Evolutionary conservation across 2,329 filamentous ascomycete genomes (phyloP), one percentile per base, ranked within the genome.

Genomic region (Ampelomyces quisqualis): DNA sequence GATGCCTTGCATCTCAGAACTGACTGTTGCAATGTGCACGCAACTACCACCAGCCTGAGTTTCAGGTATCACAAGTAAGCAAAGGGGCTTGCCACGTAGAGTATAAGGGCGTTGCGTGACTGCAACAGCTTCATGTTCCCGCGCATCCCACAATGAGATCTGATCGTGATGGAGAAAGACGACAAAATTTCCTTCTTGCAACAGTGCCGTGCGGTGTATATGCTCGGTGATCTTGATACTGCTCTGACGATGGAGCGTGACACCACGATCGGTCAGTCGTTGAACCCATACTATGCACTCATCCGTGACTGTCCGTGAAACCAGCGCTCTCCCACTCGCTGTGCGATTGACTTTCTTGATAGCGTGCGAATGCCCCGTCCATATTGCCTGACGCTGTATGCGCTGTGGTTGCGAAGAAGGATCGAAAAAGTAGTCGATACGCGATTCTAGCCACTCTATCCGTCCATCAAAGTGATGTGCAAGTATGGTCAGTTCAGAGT

Each of bases 331-430:
- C 7, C 90, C 90, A 57, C 84, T 87, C 29, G 86, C 86, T 58
- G 90, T 94, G 46, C 90, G 84, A 31, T 94, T 85, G 45, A 95
- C 87, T 62, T 94, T 95, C 58, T 86, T 85, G 47, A 96, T 82
- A 0, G 88, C 77, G 11, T 79, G 79, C 11, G 85, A 86, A 70
- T 96, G 90, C 1, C 91, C 90, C 2, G 88, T 88, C 88, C 90
- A 94, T 1, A 83, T 77, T 2, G 81, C 78, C 47, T 79, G 80
- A 10, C 81, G 75, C 14, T 73, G 69, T 11, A 94, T 70, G 1
- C 87, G 81, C 28, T 75, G 70, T 34, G 71, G 72, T 29, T 68
- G 60, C 1, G 79, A 78, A 1, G 79, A 76, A 2, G 87, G 84
- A 57, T 94, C 89, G 50, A 98, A 85, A 10, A 97, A 73, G 37